Evolutionary conservation across 1,284 basidiomycete genomes (phyloP).

Genomic region (Apiotrichum siamense): DNA sequence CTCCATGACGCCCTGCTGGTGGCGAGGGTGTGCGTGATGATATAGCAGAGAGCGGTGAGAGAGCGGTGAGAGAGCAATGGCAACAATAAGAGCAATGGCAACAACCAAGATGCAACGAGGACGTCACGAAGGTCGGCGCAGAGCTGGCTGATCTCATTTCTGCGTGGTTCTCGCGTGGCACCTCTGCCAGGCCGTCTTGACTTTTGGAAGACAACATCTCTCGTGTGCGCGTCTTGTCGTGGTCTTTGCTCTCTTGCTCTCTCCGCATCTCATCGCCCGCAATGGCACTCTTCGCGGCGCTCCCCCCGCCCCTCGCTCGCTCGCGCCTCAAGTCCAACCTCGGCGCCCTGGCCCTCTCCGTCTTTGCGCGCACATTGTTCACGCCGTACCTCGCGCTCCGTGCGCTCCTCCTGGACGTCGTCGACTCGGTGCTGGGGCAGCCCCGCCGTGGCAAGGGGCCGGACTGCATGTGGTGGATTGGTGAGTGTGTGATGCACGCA

Average conservation of each 20-base stretch:
- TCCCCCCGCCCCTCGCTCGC: conserved; percentile 23
- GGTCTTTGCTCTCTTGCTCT: neutral
- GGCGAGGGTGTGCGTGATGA: neutral
- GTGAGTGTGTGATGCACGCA: conserved; percentile 6
- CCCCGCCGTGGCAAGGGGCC: neutral
- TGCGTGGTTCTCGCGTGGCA: too few relatives aligned
- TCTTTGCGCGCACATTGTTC: conserved; percentile 24
- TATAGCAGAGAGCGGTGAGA: neutral
- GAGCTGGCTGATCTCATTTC: too few relatives aligned
- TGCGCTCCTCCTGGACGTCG: conserved; percentile 17
- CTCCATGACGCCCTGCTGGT: neutral
- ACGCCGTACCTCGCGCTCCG: conserved; percentile 31
- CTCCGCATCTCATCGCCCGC: neutral
- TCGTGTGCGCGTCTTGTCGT: too few relatives aligned
- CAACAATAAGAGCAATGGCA: too few relatives aligned
- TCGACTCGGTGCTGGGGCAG: conserved; percentile 14
- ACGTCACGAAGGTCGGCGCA: too few relatives aligned
- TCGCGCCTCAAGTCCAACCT: conserved; percentile 37
- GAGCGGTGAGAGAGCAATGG: too few relatives aligned
- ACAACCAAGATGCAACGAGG: too few relatives aligned
- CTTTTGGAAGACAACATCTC: too few relatives aligned
- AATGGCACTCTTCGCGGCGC: conserved; percentile 11
- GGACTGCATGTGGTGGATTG: conserved; percentile 15
- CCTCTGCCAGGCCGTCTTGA: too few relatives aligned
- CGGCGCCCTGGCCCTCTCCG: conserved; percentile 27